Conservation (phyloP, 495 filamentous ascomycete genomes). For the Penicillium malachiteum region DNA sequence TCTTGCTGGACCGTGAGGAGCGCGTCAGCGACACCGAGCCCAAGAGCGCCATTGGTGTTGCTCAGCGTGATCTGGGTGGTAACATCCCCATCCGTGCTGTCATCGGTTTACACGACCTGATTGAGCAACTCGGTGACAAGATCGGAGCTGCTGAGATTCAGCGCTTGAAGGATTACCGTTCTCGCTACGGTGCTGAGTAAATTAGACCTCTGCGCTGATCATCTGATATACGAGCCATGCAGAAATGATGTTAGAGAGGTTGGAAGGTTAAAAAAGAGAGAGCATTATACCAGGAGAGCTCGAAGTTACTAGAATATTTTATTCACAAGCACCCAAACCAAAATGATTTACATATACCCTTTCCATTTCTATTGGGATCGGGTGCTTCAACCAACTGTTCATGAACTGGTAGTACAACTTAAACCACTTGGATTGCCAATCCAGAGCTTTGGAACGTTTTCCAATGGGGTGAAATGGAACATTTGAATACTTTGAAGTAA, state of each 20-base stretch:
- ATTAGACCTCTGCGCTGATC: background rate
- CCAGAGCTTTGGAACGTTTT: background rate
- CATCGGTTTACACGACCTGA: slow-evolving; percentile 70
- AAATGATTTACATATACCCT: background rate
- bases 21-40: slow-evolving; percentile 57
- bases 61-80: slow-evolving; percentile 61
- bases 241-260: slow-evolving; percentile 22
- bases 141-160: slow-evolving; percentile 61
- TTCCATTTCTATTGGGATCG: background rate
- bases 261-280: slow-evolving; percentile 5
- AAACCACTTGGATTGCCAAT: background rate
- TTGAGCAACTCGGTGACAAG: slow-evolving; percentile 55
- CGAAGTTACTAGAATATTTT: slow-evolving; percentile 13
- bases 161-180: slow-evolving; percentile 74
- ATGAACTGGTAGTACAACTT: slow-evolving; percentile 5
- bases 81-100: slow-evolving; percentile 50
- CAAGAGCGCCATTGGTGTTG: slow-evolving; percentile 75
- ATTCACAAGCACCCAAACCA: slow-evolving; percentile 1
- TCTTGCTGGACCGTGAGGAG: slow-evolving; percentile 88
- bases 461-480: too few species aligned
- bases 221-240: slow-evolving; percentile 9
- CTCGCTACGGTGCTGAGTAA: slow-evolving; percentile 58
- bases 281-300: slow-evolving; percentile 24
- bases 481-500: too few species aligned
- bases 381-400: background rate